Base-by-base conservation (phyloP, 345 rosid species). In the Populus ilicifolia region DNA sequence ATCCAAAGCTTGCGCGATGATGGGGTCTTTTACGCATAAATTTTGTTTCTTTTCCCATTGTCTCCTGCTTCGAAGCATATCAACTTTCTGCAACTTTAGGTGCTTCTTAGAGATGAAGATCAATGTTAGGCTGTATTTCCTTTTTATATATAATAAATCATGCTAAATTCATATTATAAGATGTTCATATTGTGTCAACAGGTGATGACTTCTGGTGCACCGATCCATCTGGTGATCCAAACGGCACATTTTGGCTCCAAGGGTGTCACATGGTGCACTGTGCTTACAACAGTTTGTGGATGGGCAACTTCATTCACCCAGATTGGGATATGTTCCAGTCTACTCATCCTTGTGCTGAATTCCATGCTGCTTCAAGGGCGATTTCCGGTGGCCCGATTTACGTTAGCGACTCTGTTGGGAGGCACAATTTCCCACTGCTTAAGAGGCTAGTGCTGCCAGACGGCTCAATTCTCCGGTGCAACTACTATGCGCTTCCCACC, bases 251-350 rank as follows among this genome's bases (percentile, higher is more conserved):
- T 75, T 96, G 99, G 99, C 93, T 96, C 21, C 99, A 96, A 78
- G 99, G 99, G 0, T 93, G 99, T 80, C 99, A 96, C 83, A 96
- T 93, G 99, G 99, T 96, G 17, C 98, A 96, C 6, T 93, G 99
- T 80, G 99, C 99, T n/a, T 96, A 91, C 86, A 96, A 93, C 84
- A 96, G 99, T 78, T 80, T 96, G 64, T 96, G 99, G 99, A 96
- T 96, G 97, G 97, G 99, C 81, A 96, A 93, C 67, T 96, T 96
- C 82, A 96, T 96, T 65, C 99, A 93, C 76, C 99, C 99, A 8
- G 98, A 96, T 73, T 96, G 99, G 99, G 99, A 93, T 86, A 93
- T 96, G 99, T 96, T 96, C 88, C 99, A 93, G 74, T 91, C 99
- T 5, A 92, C 98, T 8, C 98, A 96, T 78, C 97, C 97, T 33